A percentile compares a stretch with the other conserved stretches of the same genome.
Evolutionary conservation across 768 basidiomycete species (phyloP).

Genomic region (Chalciporus chontae): DNA sequence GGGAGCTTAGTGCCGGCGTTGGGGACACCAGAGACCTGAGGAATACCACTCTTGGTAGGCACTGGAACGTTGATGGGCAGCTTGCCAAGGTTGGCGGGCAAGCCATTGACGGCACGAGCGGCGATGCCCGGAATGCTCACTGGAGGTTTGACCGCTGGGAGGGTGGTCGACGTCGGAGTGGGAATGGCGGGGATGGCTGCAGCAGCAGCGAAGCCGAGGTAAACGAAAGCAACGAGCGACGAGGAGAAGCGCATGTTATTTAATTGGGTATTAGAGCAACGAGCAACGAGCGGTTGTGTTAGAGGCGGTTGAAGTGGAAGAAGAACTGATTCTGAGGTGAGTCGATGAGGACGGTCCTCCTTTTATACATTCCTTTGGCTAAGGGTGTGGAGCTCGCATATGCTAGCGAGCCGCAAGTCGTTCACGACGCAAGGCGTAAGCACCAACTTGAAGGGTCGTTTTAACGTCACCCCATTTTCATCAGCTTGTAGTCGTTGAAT

Average conservation of each 20-base stretch:
- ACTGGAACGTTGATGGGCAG: background rate
- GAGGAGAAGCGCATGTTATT: conserved; percentile 7
- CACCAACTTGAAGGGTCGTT: background rate
- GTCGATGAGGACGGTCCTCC: background rate
- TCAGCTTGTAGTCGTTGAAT: background rate
- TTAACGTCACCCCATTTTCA: background rate
- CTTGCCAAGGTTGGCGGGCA: background rate
- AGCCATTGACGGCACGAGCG: background rate
- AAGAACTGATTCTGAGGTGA: background rate
- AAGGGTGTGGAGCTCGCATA: background rate
- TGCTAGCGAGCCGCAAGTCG: background rate
- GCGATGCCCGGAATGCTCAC: background rate
- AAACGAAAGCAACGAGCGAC: conserved; percentile 3
- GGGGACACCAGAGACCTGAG: background rate
- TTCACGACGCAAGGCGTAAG: background rate
- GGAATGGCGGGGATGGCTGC: background rate
- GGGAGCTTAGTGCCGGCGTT: too few species aligned
- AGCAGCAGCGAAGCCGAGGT: conserved; percentile 1
- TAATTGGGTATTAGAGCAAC: background rate
- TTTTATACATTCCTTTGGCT: background rate
- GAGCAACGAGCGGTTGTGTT: background rate
- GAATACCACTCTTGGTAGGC: background rate
- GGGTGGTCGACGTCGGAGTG: too few species aligned
- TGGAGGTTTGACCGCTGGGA: too few species aligned
- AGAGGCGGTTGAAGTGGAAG: background rate